Base-by-base conservation (phyloP, 1,139 yeast genomes). In the Blastobotrys niveus region DNA sequence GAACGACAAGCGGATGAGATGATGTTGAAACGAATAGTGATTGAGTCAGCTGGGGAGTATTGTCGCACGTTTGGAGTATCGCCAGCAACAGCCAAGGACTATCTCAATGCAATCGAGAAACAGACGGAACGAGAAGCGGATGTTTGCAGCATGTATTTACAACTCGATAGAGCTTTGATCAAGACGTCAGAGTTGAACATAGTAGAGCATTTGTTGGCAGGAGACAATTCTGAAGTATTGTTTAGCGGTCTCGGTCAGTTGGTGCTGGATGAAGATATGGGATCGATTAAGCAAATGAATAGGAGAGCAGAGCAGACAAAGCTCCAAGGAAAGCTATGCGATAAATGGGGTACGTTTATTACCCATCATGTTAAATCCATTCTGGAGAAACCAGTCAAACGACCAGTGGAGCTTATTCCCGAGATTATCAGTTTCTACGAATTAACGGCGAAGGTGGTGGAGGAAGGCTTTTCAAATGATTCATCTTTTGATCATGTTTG, bases 401-500 rank as follows among this genome's bases (percentile, higher is more conserved):
- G 26, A 8, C 21, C 43, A 14, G 20, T 30, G 15, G 35, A 46
- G 18, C 21, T 42, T 31, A 25, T 46, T 9, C 40, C 42, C 6
- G 31, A 25, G 15, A 10, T 46, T 19, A 36, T 46, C 12, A 15
- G 21, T 12, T 45, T 42, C 17, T 46, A 31, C 34, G 14, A 38
- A 12, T 18, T 20, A 6, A 26, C 42, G 3, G 10, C 24, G 26
- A 17, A 19, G 15, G 34, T 46, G 9, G n/a, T 32, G 24, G 12
- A 31, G 10, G 26, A 31, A 5, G 48, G 38, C n/a, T 38, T 42
- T 12, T 6, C 15, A 22, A 26, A n/a, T 5, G 22, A 37, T 37
- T 7, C 20, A 2, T 10, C 9, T 2, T 39, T 46, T 37, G 40
- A 36, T 15, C 46, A 53, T 15, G 42, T 50, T 1, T 46, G 59